Conservation (phyloP, 495 filamentous ascomycete species). For the Neurospora sp. region DNA sequence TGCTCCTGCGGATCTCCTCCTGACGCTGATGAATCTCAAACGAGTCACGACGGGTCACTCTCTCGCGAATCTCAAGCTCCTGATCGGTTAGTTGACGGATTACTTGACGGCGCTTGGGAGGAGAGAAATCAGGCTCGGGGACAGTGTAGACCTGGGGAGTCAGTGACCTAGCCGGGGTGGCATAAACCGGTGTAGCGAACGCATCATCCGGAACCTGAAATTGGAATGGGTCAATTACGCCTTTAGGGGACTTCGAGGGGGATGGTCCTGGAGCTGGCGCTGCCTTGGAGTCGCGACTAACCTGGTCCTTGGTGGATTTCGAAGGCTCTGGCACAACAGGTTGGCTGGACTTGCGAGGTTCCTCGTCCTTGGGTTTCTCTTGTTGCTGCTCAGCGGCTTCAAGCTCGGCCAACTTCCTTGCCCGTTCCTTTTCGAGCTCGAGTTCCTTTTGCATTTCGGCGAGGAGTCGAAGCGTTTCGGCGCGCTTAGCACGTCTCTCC, state of each 20-base stretch:
- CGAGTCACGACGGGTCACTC: slow-evolving; percentile 30
- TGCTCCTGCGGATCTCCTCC: slow-evolving; percentile 1
- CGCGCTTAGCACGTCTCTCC: slow-evolving; percentile 12
- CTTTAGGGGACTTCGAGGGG: slow-evolving; percentile 8
- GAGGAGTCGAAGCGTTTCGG: slow-evolving; percentile 16
- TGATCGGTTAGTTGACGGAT: background rate
- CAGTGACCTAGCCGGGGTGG: slow-evolving; percentile 23
- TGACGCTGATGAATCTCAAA: slow-evolving; percentile 30
- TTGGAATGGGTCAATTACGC: slow-evolving; percentile 37
- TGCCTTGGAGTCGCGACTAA: slow-evolving; percentile 12
- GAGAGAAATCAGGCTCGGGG: slow-evolving; percentile 33
- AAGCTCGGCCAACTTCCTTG: slow-evolving; percentile 7
- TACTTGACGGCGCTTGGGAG: slow-evolving; percentile 10
- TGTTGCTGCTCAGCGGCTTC: background rate
- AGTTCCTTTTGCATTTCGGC: slow-evolving; percentile 20
- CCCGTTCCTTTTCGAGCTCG: slow-evolving; percentile 18
- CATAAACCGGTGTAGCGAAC: slow-evolving; percentile 29
- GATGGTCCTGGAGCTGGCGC: slow-evolving; percentile 2
- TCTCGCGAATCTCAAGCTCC: slow-evolving; percentile 12
- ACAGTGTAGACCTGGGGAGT: slow-evolving; percentile 36
- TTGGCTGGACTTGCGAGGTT: background rate
- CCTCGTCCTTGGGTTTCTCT: background rate
- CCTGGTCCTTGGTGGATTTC: background rate
- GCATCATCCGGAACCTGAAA: slow-evolving; percentile 40
- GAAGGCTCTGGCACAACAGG: background rate